Evolutionary conservation across 2,329 filamentous ascomycete species (phyloP), one percentile per base, ranked within the genome.

Genomic region (Aspergillus brunneoviolaceus): DNA sequence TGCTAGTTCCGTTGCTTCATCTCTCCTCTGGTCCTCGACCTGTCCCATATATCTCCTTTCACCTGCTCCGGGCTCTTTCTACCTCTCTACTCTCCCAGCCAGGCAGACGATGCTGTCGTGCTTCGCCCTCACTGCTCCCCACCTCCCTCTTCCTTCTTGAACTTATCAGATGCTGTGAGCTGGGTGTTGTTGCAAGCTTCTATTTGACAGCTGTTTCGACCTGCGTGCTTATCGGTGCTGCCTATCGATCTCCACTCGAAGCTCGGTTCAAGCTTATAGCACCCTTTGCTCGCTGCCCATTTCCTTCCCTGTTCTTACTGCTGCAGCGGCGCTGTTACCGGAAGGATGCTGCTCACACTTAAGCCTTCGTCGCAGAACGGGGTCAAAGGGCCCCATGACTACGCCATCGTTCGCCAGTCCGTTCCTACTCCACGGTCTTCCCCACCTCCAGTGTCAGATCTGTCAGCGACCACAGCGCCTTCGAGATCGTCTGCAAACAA

Each of bases 301-400:
- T 31, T 49, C n/a, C 19, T 47, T 53, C 48, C 39, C 50, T 48
- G 33, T 39, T 21, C 12, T 21, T 11, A 10, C 25, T 14, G 10
- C n/a, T 14, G 25, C 45, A 11, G 49, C 27, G 27, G 29, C 31
- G 45, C 59, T 52, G 51, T 42, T 51, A 52, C 31, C 39, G 39
- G 42, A 59, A 60, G 53, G 47, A 82, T 82, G 80, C 80, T 82
- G 75, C 81, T 83, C 74, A 82, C 80, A 67, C 72, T 82, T 59
- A 81, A 81, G 67, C 77, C 80, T 68, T 74, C 76, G 65, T 73
- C 76, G 70, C 76, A 80, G 70, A 78, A 78, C 72, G 76, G 77
- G 68, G 77, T 78, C 66, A 78, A 77, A 70, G 73, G 74, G 64
- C 77, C 78, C 70, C 77, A 81, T 82, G 81, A 81, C 68, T 80